Percentiles rank a stretch among this genome's conserved stretches.
These are phyloP conservation scores for Plantago lanceolata DNA, from an alignment of 305 asterid species.

Conservation along the genomic window DNA sequence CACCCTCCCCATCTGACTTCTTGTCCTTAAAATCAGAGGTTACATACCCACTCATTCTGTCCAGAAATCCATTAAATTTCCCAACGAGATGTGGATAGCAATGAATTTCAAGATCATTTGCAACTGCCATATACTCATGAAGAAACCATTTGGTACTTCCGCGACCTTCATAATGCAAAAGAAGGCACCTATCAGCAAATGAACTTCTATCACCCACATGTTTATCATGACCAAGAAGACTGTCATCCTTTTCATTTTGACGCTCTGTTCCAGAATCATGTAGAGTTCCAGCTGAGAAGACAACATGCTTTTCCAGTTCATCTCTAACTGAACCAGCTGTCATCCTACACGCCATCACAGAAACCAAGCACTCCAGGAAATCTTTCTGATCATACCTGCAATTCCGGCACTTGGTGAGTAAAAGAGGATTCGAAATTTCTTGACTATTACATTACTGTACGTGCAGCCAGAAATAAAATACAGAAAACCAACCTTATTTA, in stretches of 20 bases:
- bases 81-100: constrained; percentile 73
- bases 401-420: constrained; percentile 25
- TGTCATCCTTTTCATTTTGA: constrained; percentile 29
- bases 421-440: not conserved
- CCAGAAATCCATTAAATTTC: constrained; percentile 47
- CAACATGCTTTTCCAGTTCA: constrained; percentile 36
- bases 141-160: constrained; percentile 31
- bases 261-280: constrained; percentile 34
- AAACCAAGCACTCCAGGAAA: constrained; percentile 53
- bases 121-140: constrained; percentile 39
- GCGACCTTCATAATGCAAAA: constrained; percentile 55
- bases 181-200: constrained; percentile 43
- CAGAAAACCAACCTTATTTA: no score
- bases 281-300: constrained; percentile 44
- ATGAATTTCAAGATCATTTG: constrained; percentile 61
- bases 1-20: constrained; percentile 31
- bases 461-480: no score
- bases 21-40: constrained; percentile 34
- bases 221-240: constrained; percentile 32
- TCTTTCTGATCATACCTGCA: constrained; percentile 67
- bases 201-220: constrained; percentile 35
- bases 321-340: constrained; percentile 37
- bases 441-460: no score
- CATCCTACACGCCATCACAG: constrained; percentile 49
- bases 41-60: constrained; percentile 38